Evolutionary conservation across 257 asterid genomes (phyloP).

Genomic region (Solanum pinnatisectum): DNA sequence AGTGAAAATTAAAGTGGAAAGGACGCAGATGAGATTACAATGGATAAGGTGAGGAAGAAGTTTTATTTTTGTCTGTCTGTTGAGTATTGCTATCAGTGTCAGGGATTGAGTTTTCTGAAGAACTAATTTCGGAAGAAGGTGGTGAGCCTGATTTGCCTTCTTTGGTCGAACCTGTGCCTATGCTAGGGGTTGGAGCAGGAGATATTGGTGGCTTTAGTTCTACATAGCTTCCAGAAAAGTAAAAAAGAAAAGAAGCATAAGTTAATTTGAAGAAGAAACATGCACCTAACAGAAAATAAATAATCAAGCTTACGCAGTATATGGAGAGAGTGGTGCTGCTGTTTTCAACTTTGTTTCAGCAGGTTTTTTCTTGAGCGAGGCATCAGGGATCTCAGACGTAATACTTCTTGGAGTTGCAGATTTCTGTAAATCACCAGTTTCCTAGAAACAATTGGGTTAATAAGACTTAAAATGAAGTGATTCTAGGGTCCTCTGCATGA

Average conservation of each 20-base stretch:
- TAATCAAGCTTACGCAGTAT: slow-evolving; percentile 44
- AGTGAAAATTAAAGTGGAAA: not conserved
- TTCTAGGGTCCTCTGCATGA: not conserved
- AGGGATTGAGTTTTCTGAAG: slow-evolving; percentile 18
- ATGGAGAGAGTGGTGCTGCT: slow-evolving; percentile 55
- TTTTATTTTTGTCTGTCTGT: slow-evolving; percentile 17
- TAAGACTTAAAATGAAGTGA: not conserved
- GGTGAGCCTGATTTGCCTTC: slow-evolving; percentile 14
- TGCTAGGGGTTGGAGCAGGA: slow-evolving; percentile 49
- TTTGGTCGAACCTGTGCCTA: slow-evolving; percentile 15
- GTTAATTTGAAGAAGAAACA: not conserved
- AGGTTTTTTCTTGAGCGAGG: slow-evolving; percentile 18
- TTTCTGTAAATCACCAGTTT: slow-evolving; percentile 20
- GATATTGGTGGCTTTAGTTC: slow-evolving; percentile 63
- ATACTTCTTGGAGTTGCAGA: slow-evolving; percentile 20
- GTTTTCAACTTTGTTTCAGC: slow-evolving; percentile 24
- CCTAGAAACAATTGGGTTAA: slow-evolving; percentile 27
- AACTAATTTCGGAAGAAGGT: slow-evolving; percentile 17
- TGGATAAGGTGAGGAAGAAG: slow-evolving; percentile 36
- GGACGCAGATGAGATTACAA: slow-evolving; percentile 22
- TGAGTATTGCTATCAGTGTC: slow-evolving; percentile 3
- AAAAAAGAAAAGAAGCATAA: not conserved
- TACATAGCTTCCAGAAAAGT: slow-evolving; percentile 28
- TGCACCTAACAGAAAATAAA: not conserved
- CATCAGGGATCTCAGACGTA: slow-evolving; percentile 10